Conservation (phyloP, 306 rosid species). For the Abrus pulchellus region DNA sequence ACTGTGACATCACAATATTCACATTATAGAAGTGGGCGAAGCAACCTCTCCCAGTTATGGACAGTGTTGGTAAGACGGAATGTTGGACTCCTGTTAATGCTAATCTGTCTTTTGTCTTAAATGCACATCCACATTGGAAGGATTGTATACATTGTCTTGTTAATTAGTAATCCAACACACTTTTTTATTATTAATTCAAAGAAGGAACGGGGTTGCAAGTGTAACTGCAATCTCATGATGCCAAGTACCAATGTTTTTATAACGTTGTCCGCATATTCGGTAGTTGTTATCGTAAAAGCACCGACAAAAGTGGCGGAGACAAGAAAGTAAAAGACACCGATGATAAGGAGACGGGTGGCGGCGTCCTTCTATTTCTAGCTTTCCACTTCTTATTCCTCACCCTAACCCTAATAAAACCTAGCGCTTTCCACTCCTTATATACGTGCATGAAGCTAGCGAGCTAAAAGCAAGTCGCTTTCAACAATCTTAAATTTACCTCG, state of each 20-base stretch:
- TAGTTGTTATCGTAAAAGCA: conserved; percentile 55
- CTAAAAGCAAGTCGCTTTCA: background rate
- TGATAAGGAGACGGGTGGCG: conserved; percentile 47
- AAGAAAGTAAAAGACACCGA: conserved; percentile 59
- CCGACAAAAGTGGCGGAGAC: conserved; percentile 59
- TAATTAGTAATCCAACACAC: background rate
- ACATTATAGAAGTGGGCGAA: background rate
- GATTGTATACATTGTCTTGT: background rate
- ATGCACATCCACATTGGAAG: conserved; percentile 44
- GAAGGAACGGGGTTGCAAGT: background rate
- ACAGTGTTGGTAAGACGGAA: conserved; percentile 35
- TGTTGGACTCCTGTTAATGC: conserved; percentile 43
- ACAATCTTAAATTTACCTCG: background rate
- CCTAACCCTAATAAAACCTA: background rate
- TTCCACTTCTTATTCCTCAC: conserved; percentile 23
- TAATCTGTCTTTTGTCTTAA: conserved; percentile 41
- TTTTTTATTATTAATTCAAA: background rate
- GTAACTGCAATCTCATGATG: background rate
- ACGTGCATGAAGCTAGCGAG: background rate
- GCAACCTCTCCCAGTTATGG: conserved; percentile 8
- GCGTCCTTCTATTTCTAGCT: conserved; percentile 54
- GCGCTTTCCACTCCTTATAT: background rate
- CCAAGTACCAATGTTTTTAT: conserved; percentile 18
- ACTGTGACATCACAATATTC: background rate
- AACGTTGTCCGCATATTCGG: conserved; percentile 42